phyloP scores from a whole-genome alignment of 352 stramenopile species.

The Blastocystis sp. region DNA sequence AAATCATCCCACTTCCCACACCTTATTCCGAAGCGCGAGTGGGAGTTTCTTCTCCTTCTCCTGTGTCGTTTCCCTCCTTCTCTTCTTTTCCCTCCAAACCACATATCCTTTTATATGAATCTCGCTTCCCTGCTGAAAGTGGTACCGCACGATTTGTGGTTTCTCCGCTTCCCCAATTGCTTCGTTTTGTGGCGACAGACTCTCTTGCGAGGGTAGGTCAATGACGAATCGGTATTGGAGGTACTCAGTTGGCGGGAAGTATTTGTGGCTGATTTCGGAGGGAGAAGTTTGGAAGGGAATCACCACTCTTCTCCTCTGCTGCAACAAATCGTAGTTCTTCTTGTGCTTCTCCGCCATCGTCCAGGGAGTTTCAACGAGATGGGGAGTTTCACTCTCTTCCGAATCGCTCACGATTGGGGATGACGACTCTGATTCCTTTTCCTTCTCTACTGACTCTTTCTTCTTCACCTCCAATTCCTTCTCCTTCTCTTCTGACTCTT shows the following conservation, averaged over 20 bases:
- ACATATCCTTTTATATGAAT: not conserved
- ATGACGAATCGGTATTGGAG: constrained; percentile 18
- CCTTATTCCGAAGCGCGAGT: not conserved
- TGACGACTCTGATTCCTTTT: no score
- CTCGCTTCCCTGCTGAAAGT: not conserved
- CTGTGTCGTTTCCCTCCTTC: not conserved
- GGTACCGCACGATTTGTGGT: not conserved
- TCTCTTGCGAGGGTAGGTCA: not conserved
- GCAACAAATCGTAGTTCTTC: not conserved
- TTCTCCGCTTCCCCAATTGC: not conserved
- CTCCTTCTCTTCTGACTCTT: not conserved
- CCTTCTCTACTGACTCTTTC: no score
- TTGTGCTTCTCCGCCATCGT: not conserved
- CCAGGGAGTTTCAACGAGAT: not conserved
- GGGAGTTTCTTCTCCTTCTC: constrained; percentile 22
- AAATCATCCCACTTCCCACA: not conserved
- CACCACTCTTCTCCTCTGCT: constrained; percentile 14
- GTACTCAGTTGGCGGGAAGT: not conserved
- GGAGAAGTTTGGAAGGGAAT: constrained; percentile 26
- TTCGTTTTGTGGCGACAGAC: not conserved
- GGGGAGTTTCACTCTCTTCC: no score
- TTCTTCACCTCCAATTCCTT: not conserved
- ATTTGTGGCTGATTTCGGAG: not conserved
- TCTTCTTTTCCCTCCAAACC: constrained; percentile 3
- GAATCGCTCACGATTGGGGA: no score